Percentiles rank a stretch among this genome's conserved stretches.
phyloP scores from a whole-genome alignment of 192 early-diverging fungal genomes.

The Podila epicladia region DNA sequence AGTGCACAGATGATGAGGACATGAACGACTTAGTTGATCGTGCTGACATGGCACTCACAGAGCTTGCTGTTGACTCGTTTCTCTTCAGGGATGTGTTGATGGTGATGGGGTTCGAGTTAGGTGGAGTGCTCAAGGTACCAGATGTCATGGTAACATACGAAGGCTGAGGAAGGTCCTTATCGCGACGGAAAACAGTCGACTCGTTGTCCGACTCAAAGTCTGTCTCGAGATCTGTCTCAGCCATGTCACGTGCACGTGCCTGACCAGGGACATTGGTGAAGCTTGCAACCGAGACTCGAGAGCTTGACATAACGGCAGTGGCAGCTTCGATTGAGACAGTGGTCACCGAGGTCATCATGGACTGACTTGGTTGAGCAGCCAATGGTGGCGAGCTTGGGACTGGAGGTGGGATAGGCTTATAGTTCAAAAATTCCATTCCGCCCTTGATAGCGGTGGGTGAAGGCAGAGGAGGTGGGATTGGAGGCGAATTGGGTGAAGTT shows the following conservation, averaged over 20 bases:
- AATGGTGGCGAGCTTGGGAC: constrained; percentile 27
- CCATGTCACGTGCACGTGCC: neutral
- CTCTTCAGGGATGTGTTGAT: constrained; percentile 14
- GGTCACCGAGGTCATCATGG: constrained; percentile 31
- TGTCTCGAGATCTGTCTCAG: constrained; percentile 16
- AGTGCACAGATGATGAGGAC: constrained; percentile 16
- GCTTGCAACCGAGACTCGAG: constrained; percentile 40
- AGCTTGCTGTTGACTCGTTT: constrained; percentile 33
- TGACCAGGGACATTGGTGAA: constrained; percentile 42
- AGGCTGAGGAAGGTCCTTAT: constrained; percentile 1
- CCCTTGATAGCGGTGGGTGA: constrained; percentile 2
- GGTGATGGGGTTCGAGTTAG: neutral
- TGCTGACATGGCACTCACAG: constrained; percentile 16
- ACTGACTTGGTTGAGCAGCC: constrained; percentile 3
- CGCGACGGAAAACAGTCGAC: constrained; percentile 11
- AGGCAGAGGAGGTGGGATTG: constrained; percentile 13
- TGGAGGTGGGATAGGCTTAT: constrained; percentile 28
- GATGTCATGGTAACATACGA: constrained; percentile 27
- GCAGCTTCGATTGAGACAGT: constrained; percentile 44
- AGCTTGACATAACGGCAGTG: constrained; percentile 26
- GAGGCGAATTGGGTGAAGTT: constrained; percentile 5
- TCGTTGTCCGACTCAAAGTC: constrained; percentile 38
- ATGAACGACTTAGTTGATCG: constrained; percentile 23
- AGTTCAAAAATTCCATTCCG: constrained; percentile 1
- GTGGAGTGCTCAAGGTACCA: neutral